A percentile compares a stretch with the other conserved stretches of the same genome.
Evolutionary conservation across 2,329 filamentous ascomycete genomes (phyloP).

Genomic region (Phoma sp.): DNA sequence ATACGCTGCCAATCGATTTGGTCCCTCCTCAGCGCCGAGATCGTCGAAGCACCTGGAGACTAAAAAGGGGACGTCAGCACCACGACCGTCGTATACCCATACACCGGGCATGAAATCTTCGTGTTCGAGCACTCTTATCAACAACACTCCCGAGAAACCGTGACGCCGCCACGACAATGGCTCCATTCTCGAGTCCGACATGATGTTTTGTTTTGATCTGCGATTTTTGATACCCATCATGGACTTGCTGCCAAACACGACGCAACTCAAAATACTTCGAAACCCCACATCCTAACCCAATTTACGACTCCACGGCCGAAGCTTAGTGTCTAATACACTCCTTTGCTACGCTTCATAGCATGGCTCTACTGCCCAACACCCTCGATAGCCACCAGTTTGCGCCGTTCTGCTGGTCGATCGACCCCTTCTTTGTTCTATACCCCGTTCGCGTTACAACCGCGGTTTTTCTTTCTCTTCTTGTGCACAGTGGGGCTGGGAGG

Average conservation of each 20-base stretch:
- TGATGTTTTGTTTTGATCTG: conserved; percentile 29
- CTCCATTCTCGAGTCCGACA: conserved; percentile 18
- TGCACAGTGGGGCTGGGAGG: background rate
- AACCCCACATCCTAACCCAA: background rate
- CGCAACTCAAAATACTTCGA: background rate
- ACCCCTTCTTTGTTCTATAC: conserved; percentile 34
- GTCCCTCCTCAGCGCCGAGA: background rate
- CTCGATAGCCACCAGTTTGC: background rate
- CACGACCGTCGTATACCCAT: conserved; percentile 26
- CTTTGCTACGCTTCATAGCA: conserved; percentile 21
- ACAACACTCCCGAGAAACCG: conserved; percentile 27
- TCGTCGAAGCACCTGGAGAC: background rate
- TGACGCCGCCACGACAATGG: conserved; percentile 45
- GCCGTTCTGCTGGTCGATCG: conserved; percentile 14
- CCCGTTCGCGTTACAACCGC: conserved; percentile 19
- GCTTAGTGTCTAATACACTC: conserved; percentile 39
- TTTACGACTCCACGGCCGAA: conserved; percentile 20
- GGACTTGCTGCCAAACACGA: conserved; percentile 18
- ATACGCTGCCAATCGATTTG: conserved; percentile 6
- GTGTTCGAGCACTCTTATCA: conserved; percentile 40
- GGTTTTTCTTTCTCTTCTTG: conserved; percentile 15
- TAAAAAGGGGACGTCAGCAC: conserved; percentile 8
- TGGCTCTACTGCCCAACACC: conserved; percentile 4
- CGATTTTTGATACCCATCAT: conserved; percentile 34
- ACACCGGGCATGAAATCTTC: conserved; percentile 29